Evolutionary conservation across 352 stramenopile species (phyloP).

Genomic region (Globisporangium abappressorium): DNA sequence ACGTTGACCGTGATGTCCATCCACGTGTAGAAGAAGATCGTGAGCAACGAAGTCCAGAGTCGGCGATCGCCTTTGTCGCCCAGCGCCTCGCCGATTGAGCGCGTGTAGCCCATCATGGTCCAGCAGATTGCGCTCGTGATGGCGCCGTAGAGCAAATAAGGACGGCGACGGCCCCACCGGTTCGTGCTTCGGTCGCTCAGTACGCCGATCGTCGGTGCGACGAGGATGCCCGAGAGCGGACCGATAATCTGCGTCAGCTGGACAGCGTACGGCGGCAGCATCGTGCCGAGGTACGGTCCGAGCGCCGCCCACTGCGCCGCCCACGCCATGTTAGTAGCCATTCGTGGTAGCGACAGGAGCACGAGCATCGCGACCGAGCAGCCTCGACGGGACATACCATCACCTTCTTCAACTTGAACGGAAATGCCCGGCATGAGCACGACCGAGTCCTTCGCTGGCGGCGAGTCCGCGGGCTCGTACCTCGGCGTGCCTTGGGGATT

Average conservation of each 20-base stretch:
- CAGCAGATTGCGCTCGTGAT: slow-evolving; percentile 63
- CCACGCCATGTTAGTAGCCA: slow-evolving; percentile 82
- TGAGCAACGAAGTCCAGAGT: slow-evolving; percentile 54
- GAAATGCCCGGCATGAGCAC: slow-evolving; percentile 19
- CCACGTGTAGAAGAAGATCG: slow-evolving; percentile 77
- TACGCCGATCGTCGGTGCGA: slow-evolving; percentile 64
- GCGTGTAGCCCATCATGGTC: slow-evolving; percentile 68
- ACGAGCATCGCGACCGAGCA: slow-evolving; percentile 70
- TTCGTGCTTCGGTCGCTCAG: slow-evolving; percentile 55
- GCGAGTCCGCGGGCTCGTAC: slow-evolving; percentile 35
- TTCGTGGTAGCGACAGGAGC: slow-evolving; percentile 59
- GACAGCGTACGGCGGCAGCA: slow-evolving; percentile 62
- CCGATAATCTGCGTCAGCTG: slow-evolving; percentile 76
- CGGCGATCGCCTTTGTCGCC: slow-evolving; percentile 45
- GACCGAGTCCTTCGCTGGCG: slow-evolving; percentile 19
- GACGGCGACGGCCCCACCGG: slow-evolving; percentile 59
- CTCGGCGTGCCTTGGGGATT: slow-evolving; percentile 39
- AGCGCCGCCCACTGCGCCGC: slow-evolving; percentile 73
- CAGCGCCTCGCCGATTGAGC: slow-evolving; percentile 54
- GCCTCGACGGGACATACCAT: slow-evolving; percentile 3
- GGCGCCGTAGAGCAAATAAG: slow-evolving; percentile 60
- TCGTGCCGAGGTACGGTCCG: slow-evolving; percentile 64
- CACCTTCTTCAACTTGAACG: slow-evolving; percentile 22
- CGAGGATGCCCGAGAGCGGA: slow-evolving; percentile 63
- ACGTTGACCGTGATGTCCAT: slow-evolving; percentile 84